phyloP scores from a whole-genome alignment of 1,139 yeast genomes.

The Yamadazyma triangularis region DNA sequence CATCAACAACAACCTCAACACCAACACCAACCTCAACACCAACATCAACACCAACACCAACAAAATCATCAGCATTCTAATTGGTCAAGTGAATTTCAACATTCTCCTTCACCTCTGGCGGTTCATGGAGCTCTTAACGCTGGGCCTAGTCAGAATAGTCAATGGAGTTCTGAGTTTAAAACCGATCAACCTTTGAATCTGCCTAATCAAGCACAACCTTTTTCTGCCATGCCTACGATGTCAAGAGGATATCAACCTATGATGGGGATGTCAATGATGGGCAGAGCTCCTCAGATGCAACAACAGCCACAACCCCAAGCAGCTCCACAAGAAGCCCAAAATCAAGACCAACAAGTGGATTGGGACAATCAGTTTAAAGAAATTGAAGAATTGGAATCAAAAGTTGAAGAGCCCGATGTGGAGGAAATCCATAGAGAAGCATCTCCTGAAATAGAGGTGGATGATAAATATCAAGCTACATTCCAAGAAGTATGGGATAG shows the following conservation, averaged over 20 bases:
- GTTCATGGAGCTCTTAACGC: slow-evolving; percentile 4
- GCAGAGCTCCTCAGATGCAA: slow-evolving; percentile 11
- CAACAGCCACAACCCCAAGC: slow-evolving; percentile 14
- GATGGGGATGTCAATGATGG: slow-evolving; percentile 37
- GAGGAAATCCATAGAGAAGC: slow-evolving; percentile 17
- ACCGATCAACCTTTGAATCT: slow-evolving; percentile 13
- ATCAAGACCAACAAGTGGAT: slow-evolving; percentile 31
- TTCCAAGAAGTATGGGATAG: slow-evolving; percentile 80
- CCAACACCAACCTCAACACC: not conserved
- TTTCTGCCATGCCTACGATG: slow-evolving; percentile 16
- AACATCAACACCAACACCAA: slow-evolving; percentile 1
- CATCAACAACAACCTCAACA: slow-evolving; percentile 6
- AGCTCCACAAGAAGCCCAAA: slow-evolving; percentile 13
- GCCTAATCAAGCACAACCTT: slow-evolving; percentile 15
- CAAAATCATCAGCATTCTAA: slow-evolving; percentile 9
- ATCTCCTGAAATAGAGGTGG: slow-evolving; percentile 43
- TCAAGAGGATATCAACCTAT: slow-evolving; percentile 37
- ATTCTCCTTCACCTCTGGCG: slow-evolving; percentile 12
- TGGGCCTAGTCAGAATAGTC: slow-evolving; percentile 6
- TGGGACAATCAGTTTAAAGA: slow-evolving; percentile 91
- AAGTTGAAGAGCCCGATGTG: slow-evolving; percentile 13
- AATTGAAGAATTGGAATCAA: slow-evolving; percentile 51
- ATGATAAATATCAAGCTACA: slow-evolving; percentile 58
- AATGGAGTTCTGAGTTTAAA: slow-evolving; percentile 21
- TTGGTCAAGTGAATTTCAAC: slow-evolving; percentile 22